A percentile compares a stretch with the other conserved stretches of the same genome.
These are phyloP conservation scores for Porphyrellus cyaneotinctus DNA, from an alignment of 768 basidiomycete genomes.

Conservation along the genomic window DNA sequence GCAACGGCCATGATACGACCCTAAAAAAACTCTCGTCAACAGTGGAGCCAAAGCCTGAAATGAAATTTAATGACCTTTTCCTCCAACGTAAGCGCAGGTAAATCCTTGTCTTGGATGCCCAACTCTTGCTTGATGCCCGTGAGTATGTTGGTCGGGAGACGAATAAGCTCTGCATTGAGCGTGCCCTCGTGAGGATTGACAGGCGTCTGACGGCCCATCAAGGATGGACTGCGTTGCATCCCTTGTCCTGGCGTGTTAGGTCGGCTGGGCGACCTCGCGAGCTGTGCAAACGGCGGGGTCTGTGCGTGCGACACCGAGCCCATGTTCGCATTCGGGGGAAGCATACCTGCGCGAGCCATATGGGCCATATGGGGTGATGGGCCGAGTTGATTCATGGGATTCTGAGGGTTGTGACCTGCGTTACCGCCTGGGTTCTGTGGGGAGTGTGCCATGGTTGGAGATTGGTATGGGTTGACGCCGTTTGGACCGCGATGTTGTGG, in stretches of 20 bases:
- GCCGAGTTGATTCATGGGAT: constrained; percentile 48
- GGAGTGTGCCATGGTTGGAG: constrained; percentile 62
- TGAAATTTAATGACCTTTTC: constrained; percentile 53
- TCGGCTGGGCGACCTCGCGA: constrained; percentile 57
- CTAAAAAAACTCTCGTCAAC: constrained; percentile 28
- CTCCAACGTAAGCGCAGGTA: constrained; percentile 36
- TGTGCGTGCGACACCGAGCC: constrained; percentile 37
- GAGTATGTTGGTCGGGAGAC: constrained; percentile 36
- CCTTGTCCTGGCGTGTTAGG: constrained; percentile 51
- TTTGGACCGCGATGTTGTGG: constrained; percentile 44
- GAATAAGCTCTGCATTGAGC: constrained; percentile 41
- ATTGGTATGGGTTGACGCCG: constrained; percentile 51
- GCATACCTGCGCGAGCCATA: constrained; percentile 43
- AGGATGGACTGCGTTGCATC: constrained; percentile 55
- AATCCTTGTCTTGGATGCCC: constrained; percentile 45
- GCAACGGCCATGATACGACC: constrained; percentile 32
- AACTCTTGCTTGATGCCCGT: constrained; percentile 39
- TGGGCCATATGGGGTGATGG: constrained; percentile 50
- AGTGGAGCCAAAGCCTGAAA: not conserved
- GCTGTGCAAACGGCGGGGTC: constrained; percentile 40
- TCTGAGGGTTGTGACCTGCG: constrained; percentile 28
- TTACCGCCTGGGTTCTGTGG: constrained; percentile 44
- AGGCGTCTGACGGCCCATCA: constrained; percentile 46
- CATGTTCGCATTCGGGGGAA: constrained; percentile 43
- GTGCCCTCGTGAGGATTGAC: constrained; percentile 19